phyloP scores from a whole-genome alignment of 2,329 filamentous ascomycete species.

The Cladosporium austrohemisphaericum region DNA sequence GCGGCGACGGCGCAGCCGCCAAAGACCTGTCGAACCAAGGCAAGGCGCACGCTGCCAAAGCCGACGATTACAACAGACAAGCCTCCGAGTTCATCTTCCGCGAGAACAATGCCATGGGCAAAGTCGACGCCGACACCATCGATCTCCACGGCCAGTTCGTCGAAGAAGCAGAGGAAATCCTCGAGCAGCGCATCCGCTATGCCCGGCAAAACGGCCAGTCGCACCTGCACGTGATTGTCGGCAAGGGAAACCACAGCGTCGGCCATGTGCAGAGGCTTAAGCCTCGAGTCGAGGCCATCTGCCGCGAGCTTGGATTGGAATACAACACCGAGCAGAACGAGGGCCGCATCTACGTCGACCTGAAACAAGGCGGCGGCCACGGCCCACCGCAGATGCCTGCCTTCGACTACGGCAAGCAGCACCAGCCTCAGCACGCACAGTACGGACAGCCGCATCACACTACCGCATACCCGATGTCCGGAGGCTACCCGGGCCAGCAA shows the following conservation, averaged over 20 bases:
- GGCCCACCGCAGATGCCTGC: constrained; percentile 38
- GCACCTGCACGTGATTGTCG: constrained; percentile 91
- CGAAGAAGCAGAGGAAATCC: constrained; percentile 87
- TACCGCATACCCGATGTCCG: constrained; percentile 37
- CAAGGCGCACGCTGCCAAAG: constrained; percentile 76
- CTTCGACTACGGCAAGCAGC: constrained; percentile 44
- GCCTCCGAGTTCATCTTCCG: constrained; percentile 93
- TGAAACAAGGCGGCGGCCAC: constrained; percentile 65
- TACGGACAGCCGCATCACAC: constrained; percentile 41
- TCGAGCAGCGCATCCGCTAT: constrained; percentile 78
- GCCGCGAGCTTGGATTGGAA: constrained; percentile 74
- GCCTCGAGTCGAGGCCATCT: constrained; percentile 86
- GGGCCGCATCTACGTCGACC: constrained; percentile 82
- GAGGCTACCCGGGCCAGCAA: constrained; percentile 34
- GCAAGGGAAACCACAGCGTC: constrained; percentile 83
- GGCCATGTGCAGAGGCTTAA: constrained; percentile 90
- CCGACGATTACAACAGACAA: constrained; percentile 86
- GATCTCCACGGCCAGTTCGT: constrained; percentile 94
- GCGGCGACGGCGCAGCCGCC: constrained; percentile 77
- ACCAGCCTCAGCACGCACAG: constrained; percentile 31
- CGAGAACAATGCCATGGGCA: constrained; percentile 79
- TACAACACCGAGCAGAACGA: constrained; percentile 85
- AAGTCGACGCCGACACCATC: constrained; percentile 76
- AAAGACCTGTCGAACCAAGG: constrained; percentile 81
- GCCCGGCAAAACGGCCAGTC: constrained; percentile 69